Conservation (phyloP, 2,329 filamentous ascomycete genomes). For the Truncatella angustata region DNA sequence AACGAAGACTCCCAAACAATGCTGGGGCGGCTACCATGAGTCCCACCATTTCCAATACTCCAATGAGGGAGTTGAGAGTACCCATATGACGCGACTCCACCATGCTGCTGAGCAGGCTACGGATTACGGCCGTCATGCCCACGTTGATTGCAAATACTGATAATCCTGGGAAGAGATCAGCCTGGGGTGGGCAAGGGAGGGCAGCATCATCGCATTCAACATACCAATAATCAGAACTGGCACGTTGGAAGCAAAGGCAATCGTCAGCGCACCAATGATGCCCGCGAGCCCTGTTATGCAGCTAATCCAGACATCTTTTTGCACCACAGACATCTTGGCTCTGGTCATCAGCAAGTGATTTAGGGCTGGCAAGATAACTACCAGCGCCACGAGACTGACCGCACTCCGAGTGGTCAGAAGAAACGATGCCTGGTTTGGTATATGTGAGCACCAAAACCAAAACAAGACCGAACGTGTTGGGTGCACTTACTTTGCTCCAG, state of each 20-base stretch:
- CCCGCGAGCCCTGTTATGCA: slow-evolving; percentile 32
- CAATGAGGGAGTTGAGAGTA: slow-evolving; percentile 51
- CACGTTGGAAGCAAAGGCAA: slow-evolving; percentile 34
- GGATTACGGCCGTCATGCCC: slow-evolving; percentile 41
- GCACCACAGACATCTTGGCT: slow-evolving; percentile 28
- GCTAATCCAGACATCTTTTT: slow-evolving; percentile 39
- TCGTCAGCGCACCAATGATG: slow-evolving; percentile 33
- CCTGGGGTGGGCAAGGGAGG: neutral
- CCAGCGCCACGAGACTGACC: slow-evolving; percentile 35
- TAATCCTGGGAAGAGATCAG: slow-evolving; percentile 30
- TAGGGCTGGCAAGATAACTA: slow-evolving; percentile 34
- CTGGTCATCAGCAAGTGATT: slow-evolving; percentile 31
- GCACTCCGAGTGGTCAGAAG: slow-evolving; percentile 37
- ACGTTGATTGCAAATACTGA: slow-evolving; percentile 43
- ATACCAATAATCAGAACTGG: slow-evolving; percentile 27
- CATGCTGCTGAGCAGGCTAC: slow-evolving; percentile 50
- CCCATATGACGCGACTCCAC: slow-evolving; percentile 54
- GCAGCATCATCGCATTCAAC: too few relatives aligned
- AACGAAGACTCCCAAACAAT: slow-evolving; percentile 44
- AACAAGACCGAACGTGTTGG: slow-evolving; percentile 18
- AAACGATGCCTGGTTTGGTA: slow-evolving; percentile 37
- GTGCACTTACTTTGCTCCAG: slow-evolving; percentile 36
- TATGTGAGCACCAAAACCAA: slow-evolving; percentile 21
- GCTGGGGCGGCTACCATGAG: slow-evolving; percentile 43
- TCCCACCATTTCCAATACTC: slow-evolving; percentile 49